Conservation (phyloP, 2,329 filamentous ascomycete species). For the Chrysoporthe puriensis region DNA sequence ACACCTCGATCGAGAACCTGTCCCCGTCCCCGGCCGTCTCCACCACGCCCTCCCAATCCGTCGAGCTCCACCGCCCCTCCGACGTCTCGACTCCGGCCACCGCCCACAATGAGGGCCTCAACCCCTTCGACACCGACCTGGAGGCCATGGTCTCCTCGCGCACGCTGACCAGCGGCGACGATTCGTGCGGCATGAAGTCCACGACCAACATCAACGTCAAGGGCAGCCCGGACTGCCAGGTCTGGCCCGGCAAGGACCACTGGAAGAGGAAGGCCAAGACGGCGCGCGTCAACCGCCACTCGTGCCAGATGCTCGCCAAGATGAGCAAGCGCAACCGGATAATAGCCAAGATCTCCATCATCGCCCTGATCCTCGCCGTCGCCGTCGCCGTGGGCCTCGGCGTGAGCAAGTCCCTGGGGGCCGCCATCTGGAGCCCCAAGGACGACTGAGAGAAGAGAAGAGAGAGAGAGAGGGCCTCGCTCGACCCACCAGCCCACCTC, state of each 20-base stretch:
- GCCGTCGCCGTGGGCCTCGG: conserved; percentile 62
- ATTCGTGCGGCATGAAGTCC: conserved; percentile 41
- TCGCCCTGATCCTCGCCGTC: conserved; percentile 46
- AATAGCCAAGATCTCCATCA: conserved; percentile 57
- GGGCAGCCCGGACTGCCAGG: conserved; percentile 54
- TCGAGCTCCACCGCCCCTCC: conserved; percentile 31
- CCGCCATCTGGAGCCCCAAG: conserved; percentile 58
- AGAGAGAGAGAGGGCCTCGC: too few relatives aligned
- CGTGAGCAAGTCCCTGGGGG: conserved; percentile 62
- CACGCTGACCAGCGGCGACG: conserved; percentile 30
- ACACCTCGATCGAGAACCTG: conserved; percentile 16
- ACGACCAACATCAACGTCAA: conserved; percentile 40
- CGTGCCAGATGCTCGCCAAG: conserved; percentile 56
- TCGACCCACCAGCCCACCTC: too few relatives aligned
- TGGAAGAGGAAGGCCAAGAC: conserved; percentile 64
- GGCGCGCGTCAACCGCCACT: conserved; percentile 54
- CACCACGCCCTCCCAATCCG: conserved; percentile 1
- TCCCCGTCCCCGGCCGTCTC: background rate
- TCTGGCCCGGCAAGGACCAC: conserved; percentile 64
- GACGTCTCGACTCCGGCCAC: conserved; percentile 51
- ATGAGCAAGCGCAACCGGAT: conserved; percentile 60
- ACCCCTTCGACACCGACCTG: conserved; percentile 62
- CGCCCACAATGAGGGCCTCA: conserved; percentile 40
- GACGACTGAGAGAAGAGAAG: conserved; percentile 29
- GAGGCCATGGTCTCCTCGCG: conserved; percentile 52